phyloP scores from a whole-genome alignment of 441 rosid genomes.

The Mallotus repandus region DNA sequence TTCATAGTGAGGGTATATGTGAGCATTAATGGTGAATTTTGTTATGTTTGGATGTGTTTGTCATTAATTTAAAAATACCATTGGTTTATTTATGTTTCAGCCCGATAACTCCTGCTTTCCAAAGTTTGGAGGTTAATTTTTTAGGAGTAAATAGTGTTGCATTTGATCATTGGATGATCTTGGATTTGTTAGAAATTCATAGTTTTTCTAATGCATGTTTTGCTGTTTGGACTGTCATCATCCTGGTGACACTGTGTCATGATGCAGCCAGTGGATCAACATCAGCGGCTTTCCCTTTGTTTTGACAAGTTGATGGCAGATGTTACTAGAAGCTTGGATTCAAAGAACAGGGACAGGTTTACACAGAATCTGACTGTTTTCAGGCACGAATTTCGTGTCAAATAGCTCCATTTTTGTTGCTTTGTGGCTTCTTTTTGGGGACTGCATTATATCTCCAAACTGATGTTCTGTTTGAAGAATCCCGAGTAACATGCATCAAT shows the following conservation, averaged over 20 bases:
- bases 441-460: slow-evolving; percentile 30
- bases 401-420: slow-evolving; percentile 34
- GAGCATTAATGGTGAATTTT: no score
- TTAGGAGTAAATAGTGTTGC: neutral
- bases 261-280: slow-evolving; percentile 89
- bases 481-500: neutral
- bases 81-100: no score
- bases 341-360: slow-evolving; percentile 96
- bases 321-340: slow-evolving; percentile 80
- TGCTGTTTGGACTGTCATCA: no score
- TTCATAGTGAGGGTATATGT: no score
- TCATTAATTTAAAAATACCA: no score
- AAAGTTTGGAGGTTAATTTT: neutral
- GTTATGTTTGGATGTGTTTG: no score
- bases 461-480: slow-evolving; percentile 28
- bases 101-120: no score
- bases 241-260: neutral
- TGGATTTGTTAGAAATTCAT: neutral
- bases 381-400: slow-evolving; percentile 88
- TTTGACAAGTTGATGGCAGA: slow-evolving; percentile 93
- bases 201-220: neutral
- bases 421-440: slow-evolving; percentile 5
- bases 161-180: neutral
- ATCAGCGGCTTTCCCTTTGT: slow-evolving; percentile 72
- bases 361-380: slow-evolving; percentile 85